Evolutionary conservation across 164 flowering plant genomes (phyloP), one percentile per base, ranked within the genome.

Genomic region (Magnolia sinica): DNA sequence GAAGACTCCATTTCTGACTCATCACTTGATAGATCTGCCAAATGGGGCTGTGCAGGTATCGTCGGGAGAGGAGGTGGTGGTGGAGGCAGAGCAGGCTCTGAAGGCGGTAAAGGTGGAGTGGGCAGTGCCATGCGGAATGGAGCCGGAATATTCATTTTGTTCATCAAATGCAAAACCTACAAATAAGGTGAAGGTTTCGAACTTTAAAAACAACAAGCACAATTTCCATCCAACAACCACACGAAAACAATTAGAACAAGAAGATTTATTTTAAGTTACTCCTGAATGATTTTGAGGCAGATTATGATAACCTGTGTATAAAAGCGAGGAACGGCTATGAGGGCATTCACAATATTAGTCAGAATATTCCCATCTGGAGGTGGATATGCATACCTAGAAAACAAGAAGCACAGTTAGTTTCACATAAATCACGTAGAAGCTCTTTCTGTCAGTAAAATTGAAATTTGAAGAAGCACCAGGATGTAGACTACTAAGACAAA

Each of bases 81-180:
- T 4, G 86, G 87, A 8, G 87, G 88, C 16, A 87, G 89, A 55
- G 75, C 87, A 74, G 93, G 84, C 24, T 64, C 81, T 70, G 92
- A 72, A 77, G 91, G 86, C 74, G 96, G 96, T 50, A 96, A 82
- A 64, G 99, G 98, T 73, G 98, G 99, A 74, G 93, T 92, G 31
- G 95, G 98, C 70, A 96, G 82, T 23, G 98, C 97, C 87, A 88
- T 85, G 51, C 96, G 91, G 74, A 94, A 96, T 81, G 98, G 98
- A 81, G 99, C 95, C 63, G 98, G 99, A 84, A 96, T 87, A 75
- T 94, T 96, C 99, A 96, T 94, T 86, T 96, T 96, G 87, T 96
- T 96, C 99, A 96, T 96, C 89, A 94, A 85, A 86, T 96, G 99
- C 86, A 96, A 84, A 63, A 92, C 98, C 99, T 96, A 77, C 70